Conservation (phyloP, 306 rosid genomes). For the Cucurbita argyrosperma region DNA sequence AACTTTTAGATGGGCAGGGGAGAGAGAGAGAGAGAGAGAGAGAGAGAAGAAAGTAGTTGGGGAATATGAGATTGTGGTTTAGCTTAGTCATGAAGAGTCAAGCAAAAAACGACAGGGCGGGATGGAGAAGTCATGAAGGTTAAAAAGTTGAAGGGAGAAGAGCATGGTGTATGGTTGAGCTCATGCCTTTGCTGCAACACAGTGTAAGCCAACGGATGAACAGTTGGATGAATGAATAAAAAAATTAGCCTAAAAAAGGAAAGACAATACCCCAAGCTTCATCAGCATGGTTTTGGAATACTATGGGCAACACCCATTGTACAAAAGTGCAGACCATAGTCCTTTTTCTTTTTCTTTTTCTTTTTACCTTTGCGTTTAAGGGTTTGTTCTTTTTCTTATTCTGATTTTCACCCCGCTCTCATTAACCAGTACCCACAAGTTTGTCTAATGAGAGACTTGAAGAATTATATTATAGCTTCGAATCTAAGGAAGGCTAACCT, state of each 20-base stretch:
- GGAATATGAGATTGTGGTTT: conserved; percentile 17
- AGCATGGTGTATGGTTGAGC: neutral
- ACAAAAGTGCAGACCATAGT: too few relatives aligned
- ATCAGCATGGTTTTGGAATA: neutral
- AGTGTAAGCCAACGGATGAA: neutral
- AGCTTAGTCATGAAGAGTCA: conserved; percentile 89
- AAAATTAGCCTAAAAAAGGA: neutral
- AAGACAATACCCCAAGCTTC: neutral
- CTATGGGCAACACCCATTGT: neutral
- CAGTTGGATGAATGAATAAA: neutral
- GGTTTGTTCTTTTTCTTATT: neutral
- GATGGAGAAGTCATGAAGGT: neutral
- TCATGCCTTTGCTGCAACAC: neutral
- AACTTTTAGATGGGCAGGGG: neutral
- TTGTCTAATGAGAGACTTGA: neutral
- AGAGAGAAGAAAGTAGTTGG: neutral
- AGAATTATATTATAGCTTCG: neutral
- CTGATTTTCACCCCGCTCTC: neutral
- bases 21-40: neutral
- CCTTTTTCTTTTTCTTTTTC: too few relatives aligned
- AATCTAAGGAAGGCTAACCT: neutral
- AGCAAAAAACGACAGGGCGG: conserved; percentile 23
- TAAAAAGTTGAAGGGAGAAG: neutral
- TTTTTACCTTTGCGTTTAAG: too few relatives aligned
- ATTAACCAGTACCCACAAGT: neutral